These are phyloP conservation scores for Pseudogymnoascus sp. DNA, from an alignment of 2,329 filamentous ascomycete genomes.

Conservation along the genomic window DNA sequence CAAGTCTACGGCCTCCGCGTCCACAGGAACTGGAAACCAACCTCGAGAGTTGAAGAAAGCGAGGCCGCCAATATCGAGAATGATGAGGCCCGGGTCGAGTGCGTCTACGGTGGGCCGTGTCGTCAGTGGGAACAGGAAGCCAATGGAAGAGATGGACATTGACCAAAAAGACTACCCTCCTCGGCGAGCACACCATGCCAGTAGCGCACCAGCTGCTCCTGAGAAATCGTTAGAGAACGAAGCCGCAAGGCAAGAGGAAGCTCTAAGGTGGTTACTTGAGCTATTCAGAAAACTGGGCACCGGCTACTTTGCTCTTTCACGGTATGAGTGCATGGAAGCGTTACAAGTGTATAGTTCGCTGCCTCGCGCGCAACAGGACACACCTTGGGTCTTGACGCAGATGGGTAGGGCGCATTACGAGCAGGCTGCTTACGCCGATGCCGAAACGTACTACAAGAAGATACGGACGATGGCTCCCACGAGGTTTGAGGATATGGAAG, in stretches of 20 bases:
- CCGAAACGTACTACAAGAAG: conserved; percentile 75
- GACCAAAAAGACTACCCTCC: conserved; percentile 52
- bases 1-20: conserved; percentile 39
- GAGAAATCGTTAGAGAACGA: conserved; percentile 37
- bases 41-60: conserved; percentile 75
- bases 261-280: conserved; percentile 67
- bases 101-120: conserved; percentile 71
- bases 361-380: conserved; percentile 69
- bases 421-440: conserved; percentile 74
- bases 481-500: conserved; percentile 88
- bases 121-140: conserved; percentile 84
- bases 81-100: conserved; percentile 58
- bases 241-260: conserved; percentile 60
- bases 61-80: conserved; percentile 59
- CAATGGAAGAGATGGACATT: conserved; percentile 60
- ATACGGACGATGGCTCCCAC: conserved; percentile 74
- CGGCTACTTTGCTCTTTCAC: conserved; percentile 69
- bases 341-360: conserved; percentile 65
- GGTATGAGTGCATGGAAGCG: conserved; percentile 71
- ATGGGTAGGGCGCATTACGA: conserved; percentile 89
- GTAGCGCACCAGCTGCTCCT: conserved; percentile 16
- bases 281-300: conserved; percentile 72
- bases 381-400: conserved; percentile 86
- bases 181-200: conserved; percentile 21
- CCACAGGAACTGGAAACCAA: conserved; percentile 50